Evolutionary conservation across 2,329 filamentous ascomycete genomes (phyloP), one percentile per base, ranked within the genome.

Genomic region (Monosporascus ibericus): DNA sequence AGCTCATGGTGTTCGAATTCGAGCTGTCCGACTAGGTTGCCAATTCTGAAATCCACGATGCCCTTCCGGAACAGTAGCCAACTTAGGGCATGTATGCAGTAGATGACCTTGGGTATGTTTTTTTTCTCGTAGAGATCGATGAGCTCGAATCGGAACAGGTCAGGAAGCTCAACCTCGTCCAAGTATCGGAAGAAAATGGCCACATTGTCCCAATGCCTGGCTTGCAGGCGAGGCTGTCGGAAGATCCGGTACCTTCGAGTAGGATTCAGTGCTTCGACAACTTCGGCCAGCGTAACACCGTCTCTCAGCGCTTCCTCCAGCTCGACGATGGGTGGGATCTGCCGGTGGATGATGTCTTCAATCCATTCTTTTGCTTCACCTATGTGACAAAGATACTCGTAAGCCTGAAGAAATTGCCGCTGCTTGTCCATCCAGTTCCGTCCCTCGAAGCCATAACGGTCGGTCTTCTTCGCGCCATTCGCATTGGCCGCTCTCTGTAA

Each of bases 321-420:
- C 67, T 96, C 86, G 22, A 99, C 88, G 61, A 97, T 96, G 1
- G 92, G 88, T 3, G 94, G 92, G 38, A 99, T 90, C 49, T 68
- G 65, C 30, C 60, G 56, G 40, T 65, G 65, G 9, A 68, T 69
- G 22, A 69, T 63, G 52, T 66, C 65, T 56, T 99, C 94, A 59
- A 99, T 96, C 94, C 94, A 99, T 71, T 97, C 92, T 68, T 97
- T 97, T 22, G 94, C 94, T 75, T 99, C 94, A 68, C 94, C 94
- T 59, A 99, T 97, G 66, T 99, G 94, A 68, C 94, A 99, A 38
- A 99, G 86, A 68, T 99, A 99, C 69, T 99, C 94, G 67, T 99
- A 99, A 6, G 94, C 94, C 70, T 95, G 90, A 50, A 99, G 74
- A 64, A 96, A 97, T 68, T 97, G 92, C 25, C 94, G 84, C 68